Conservation (phyloP, 352 stramenopile species). For the Phytopythium mirpurense region DNA sequence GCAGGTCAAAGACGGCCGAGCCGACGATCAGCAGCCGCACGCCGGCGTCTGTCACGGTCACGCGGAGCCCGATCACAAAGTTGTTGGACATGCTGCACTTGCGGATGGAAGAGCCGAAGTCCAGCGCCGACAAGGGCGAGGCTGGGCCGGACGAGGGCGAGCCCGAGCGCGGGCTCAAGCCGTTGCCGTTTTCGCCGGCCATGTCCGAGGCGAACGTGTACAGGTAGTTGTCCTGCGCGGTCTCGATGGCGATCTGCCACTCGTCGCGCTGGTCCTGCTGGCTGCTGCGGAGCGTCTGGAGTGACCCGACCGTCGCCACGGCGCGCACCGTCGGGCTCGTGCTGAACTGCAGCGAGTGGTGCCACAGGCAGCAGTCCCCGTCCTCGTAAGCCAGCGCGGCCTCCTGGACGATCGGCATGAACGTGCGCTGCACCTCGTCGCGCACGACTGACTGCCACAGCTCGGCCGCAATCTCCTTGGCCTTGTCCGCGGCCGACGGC, state of each 20-base stretch:
- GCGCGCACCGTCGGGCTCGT: constrained; percentile 15
- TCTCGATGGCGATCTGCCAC: constrained; percentile 54
- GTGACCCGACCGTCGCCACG: constrained; percentile 43
- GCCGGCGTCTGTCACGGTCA: constrained; percentile 16
- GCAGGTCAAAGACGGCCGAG: constrained; percentile 27
- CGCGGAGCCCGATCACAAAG: constrained; percentile 19
- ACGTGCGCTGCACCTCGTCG: constrained; percentile 63
- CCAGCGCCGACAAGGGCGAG: constrained; percentile 13
- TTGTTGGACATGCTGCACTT: constrained; percentile 35
- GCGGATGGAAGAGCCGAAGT: constrained; percentile 23
- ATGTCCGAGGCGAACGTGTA: constrained; percentile 33
- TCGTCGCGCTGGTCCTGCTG: constrained; percentile 12
- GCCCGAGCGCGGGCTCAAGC: constrained; percentile 1
- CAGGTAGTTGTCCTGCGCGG: constrained; percentile 47
- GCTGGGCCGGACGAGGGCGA: constrained; percentile 11
- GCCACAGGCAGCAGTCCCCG: constrained; percentile 19
- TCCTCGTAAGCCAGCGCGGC: constrained; percentile 28
- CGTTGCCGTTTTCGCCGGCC: constrained; percentile 4
- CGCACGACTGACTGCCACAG: constrained; percentile 46
- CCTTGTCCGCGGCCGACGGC: constrained; percentile 2
- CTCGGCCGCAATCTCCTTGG: constrained; percentile 28
- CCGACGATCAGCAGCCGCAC: constrained; percentile 36
- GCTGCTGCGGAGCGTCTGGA: constrained; percentile 12
- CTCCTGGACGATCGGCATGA: constrained; percentile 47
- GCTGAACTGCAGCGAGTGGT: constrained; percentile 34